Percentiles rank a stretch among this genome's conserved stretches.
These are phyloP conservation scores for Penicillium sumatraense DNA, from an alignment of 2,329 filamentous ascomycete genomes.

Conservation along the genomic window DNA sequence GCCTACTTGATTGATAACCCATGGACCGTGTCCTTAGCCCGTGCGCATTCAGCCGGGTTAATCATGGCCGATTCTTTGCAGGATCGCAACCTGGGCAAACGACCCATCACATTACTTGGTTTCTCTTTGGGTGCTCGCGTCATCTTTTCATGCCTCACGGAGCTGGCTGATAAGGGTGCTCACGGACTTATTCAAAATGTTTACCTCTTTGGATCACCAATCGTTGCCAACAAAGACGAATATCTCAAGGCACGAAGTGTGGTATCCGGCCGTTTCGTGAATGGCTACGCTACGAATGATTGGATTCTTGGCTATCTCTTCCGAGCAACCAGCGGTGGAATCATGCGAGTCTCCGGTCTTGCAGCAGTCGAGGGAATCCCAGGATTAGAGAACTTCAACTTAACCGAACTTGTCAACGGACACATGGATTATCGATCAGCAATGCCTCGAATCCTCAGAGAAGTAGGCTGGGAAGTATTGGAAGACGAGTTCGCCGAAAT, in stretches of 20 bases:
- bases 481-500: constrained; percentile 96
- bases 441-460: constrained; percentile 84
- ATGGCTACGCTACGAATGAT: constrained; percentile 91
- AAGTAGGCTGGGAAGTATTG: constrained; percentile 89
- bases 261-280: constrained; percentile 90
- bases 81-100: constrained; percentile 85
- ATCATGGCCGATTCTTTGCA: constrained; percentile 94
- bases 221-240: constrained; percentile 91
- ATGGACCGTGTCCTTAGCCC: constrained; percentile 93
- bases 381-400: constrained; percentile 85
- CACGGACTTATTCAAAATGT: constrained; percentile 92
- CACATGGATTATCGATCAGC: constrained; percentile 96
- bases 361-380: constrained; percentile 75
- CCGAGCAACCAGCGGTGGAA: constrained; percentile 88
- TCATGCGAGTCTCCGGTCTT: constrained; percentile 84
- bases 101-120: constrained; percentile 90
- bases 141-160: constrained; percentile 87
- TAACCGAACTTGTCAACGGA: constrained; percentile 81
- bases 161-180: constrained; percentile 82
- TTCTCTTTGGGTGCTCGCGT: constrained; percentile 92
- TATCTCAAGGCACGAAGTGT: constrained; percentile 80
- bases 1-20: constrained; percentile 97
- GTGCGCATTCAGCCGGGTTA: constrained; percentile 84
- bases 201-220: constrained; percentile 88
- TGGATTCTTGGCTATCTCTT: constrained; percentile 98